These are phyloP conservation scores for Eragrostis tef DNA, from an alignment of 202 grass and related monocot species.

Conservation along the genomic window DNA sequence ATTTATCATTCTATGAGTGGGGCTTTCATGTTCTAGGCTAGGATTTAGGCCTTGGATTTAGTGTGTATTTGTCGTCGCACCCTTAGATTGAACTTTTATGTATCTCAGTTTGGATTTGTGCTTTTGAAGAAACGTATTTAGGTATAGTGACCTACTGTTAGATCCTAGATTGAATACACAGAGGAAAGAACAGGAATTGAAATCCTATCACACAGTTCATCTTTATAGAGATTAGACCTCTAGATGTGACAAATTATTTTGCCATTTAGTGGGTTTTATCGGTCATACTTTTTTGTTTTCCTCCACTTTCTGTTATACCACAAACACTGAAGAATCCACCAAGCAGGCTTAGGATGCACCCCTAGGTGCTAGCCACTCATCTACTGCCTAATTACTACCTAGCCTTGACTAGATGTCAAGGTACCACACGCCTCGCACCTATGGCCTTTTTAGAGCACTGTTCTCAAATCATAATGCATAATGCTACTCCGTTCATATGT, in stretches of 20 bases:
- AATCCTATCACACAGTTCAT: not conserved
- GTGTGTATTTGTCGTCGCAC: constrained; percentile 9
- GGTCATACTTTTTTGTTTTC: not conserved
- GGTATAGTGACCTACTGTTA: constrained; percentile 12
- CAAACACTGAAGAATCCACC: not conserved
- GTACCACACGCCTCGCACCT: not conserved
- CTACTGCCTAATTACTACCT: not conserved
- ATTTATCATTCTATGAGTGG: constrained; percentile 22
- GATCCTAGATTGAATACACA: not conserved
- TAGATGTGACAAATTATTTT: not conserved
- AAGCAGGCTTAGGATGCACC: not conserved
- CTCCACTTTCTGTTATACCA: not conserved
- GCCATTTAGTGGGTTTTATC: not conserved
- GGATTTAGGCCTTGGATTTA: constrained; percentile 13
- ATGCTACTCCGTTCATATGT: constrained; percentile 35
- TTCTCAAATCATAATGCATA: constrained; percentile 23
- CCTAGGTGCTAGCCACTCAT: not conserved
- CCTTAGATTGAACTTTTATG: not conserved
- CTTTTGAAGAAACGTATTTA: not conserved
- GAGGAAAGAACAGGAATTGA: not conserved
- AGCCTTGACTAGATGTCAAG: not conserved
- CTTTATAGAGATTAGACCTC: not conserved
- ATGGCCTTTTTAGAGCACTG: not conserved
- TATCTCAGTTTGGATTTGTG: constrained; percentile 13
- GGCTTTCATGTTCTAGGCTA: not conserved